Conservation (phyloP, 176 grass and related monocot species). For the Rhynchospora tenuis region DNA sequence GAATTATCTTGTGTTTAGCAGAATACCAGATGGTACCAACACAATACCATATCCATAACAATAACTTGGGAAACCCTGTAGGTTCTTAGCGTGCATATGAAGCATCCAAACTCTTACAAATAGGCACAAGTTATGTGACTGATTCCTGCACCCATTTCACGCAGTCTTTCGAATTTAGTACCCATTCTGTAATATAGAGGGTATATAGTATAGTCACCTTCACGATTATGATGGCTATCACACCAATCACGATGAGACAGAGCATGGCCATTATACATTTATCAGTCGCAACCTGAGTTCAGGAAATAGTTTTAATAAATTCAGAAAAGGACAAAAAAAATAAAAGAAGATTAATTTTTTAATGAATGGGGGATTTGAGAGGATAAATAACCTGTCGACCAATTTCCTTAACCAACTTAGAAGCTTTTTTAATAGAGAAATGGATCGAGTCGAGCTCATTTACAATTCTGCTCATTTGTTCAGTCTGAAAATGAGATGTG, state of each 20-base stretch:
- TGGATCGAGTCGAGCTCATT: conserved; percentile 98
- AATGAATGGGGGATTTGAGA: background rate
- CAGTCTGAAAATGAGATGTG: conserved; percentile 55
- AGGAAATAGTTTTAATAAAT: conserved; percentile 5
- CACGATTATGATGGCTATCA: conserved; percentile 79
- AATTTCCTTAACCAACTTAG: conserved; percentile 90
- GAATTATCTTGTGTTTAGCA: background rate
- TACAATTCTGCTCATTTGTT: conserved; percentile 93
- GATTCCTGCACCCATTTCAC: background rate
- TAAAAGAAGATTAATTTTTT: background rate
- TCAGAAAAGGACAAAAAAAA: background rate
- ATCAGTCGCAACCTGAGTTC: conserved; percentile 77
- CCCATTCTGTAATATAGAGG: background rate
- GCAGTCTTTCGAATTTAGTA: background rate
- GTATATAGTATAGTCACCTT: conserved; percentile 46
- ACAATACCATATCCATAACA: background rate
- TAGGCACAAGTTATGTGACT: background rate
- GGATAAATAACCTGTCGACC: conserved; percentile 56
- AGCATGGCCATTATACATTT: conserved; percentile 93
- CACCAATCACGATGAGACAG: conserved; percentile 88
- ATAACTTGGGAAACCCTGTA: background rate
- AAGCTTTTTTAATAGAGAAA: conserved; percentile 96
- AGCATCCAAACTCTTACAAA: background rate
- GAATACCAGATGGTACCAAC: background rate
- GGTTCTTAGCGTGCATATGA: background rate